Base-by-base conservation (phyloP, 1,284 basidiomycete species). In the Trametes hirsuta region DNA sequence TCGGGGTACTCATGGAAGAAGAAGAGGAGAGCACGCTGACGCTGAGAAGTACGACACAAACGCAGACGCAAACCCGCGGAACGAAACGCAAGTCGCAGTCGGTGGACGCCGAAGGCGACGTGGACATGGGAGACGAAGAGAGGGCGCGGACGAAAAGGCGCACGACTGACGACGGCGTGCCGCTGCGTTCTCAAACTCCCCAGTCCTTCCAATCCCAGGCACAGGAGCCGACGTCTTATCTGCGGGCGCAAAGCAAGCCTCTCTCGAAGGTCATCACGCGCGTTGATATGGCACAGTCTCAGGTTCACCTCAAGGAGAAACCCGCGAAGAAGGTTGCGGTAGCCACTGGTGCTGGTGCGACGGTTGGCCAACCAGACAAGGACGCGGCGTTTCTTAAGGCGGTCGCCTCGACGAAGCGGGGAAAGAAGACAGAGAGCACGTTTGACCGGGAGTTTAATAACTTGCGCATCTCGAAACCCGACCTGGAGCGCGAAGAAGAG, bases 381-480 rank as follows among this genome's bases (percentile, higher is more conserved):
- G 90, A 92, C 66, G 77, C 77, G 3, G 82, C 80, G 0, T 92
- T 93, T 70, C 76, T 92, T 24, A 87, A 84, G 64, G 91, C 90
- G 0, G 76, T 92, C 42, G 88, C 90, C 18, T 90, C 88, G 5
- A 88, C 77, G 36, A 91, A 88, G 67, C 80, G 80, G n/a, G 87
- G 86, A 6, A 91, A 88, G 76, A 84, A 80, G 65, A 66, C 73
- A 1, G 89, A 90, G 70, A 91, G 94, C 69, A 79, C 82, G 10
- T 91, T 94, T 62, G 93, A 95, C 73, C 82, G 87, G 42, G 93
- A 94, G 66, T 95, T 95, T 72, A 94, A 94, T 71, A 84, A 89
- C 56, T 76, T 95, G 54, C 84, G 84, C 62, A 91, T 95, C 48
- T 83, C 87, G 4, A 91, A 87, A 72, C 86, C 91, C 1, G 84